A percentile compares a stretch with the other conserved stretches of the same genome.
Conservation (phyloP, 2,329 filamentous ascomycete genomes). For the Nemania sp. region DNA sequence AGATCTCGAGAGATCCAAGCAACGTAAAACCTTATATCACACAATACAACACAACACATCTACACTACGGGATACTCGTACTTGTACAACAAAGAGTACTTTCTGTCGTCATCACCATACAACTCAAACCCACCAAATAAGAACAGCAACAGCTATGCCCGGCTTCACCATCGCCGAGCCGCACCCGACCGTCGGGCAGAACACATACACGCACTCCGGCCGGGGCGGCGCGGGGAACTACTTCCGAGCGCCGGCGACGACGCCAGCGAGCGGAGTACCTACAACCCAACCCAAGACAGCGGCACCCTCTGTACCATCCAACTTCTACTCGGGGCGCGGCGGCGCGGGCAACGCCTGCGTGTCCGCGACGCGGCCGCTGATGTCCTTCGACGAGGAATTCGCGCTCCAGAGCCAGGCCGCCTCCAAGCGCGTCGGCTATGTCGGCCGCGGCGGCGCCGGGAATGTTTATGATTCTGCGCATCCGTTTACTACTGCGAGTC, state of each 20-base stretch:
- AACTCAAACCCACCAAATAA: too few species aligned
- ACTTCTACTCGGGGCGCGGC: slow-evolving; percentile 68
- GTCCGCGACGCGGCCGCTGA: slow-evolving; percentile 56
- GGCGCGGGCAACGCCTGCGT: slow-evolving; percentile 67
- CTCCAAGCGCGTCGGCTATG: slow-evolving; percentile 58
- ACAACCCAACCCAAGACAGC: slow-evolving; percentile 49
- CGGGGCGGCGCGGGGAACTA: slow-evolving; percentile 61
- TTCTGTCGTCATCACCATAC: too few species aligned
- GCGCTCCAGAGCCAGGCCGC: slow-evolving; percentile 57
- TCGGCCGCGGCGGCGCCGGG: slow-evolving; percentile 67
- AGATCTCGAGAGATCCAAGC: neutral
- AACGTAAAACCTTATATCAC: neutral
- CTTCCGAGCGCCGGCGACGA: slow-evolving; percentile 50
- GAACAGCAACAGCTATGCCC: too few species aligned
- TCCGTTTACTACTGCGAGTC: too few species aligned
- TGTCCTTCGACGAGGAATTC: slow-evolving; percentile 71
- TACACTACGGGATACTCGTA: too few species aligned
- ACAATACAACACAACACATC: neutral
- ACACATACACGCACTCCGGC: slow-evolving; percentile 56
- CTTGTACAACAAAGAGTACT: too few species aligned
- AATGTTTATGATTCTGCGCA: slow-evolving; percentile 52
- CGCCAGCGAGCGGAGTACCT: slow-evolving; percentile 49
- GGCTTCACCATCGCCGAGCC: slow-evolving; percentile 52
- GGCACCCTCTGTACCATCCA: slow-evolving; percentile 46
- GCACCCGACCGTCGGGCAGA: slow-evolving; percentile 50